Base-by-base conservation (phyloP, 1,139 yeast species). In the Hansenula anomala region DNA sequence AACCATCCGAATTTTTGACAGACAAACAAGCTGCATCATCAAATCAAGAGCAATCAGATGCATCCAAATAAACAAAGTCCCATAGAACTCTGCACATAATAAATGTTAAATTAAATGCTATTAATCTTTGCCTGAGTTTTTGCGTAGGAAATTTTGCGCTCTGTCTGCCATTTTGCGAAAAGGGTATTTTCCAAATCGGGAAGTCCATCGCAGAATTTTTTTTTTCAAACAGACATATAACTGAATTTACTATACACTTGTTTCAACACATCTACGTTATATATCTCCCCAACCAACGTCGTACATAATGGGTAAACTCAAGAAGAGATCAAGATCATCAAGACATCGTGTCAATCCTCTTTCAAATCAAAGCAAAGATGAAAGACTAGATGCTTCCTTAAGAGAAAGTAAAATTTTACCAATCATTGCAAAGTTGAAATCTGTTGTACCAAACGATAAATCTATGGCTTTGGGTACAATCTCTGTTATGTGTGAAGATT, bases 381-480 rank as follows among this genome's bases (percentile, higher is more conserved):
- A 41, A 53, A 61, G 41, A 38, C 73, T 71, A 43, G 83, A 75
- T 48, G 80, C 72, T 36, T 56, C 56, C 22, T 59, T 78, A 17
- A 70, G 79, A 35, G 66, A 69, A 36, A 72, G 73, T 42, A 83
- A 80, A 54, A 73, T 88, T 43, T 57, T 75, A 30, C 94, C 96
- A 0, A 64, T 89, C 48, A 66, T 89, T 29, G 71, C 73, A 39
- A 80, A 84, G 53, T 66, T 90, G 43, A 66, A 73, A 41, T 75
- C 89, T 9, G 61, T 78, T 2, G 69, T 76, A 12, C 75, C 87
- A 3, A 80, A 83, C 55, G 97, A 89, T 43, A 72, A 87, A 47
- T 71, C 86, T 2, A 78, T 83, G 77, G 94, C 96, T 1, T 63
- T 88, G 27, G 77, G 83, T 7, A 83, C 94, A 4, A 79, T 88